A percentile compares a stretch with the other conserved stretches of the same genome.
Conservation (phyloP, 2,329 filamentous ascomycete genomes). For the Aspergillus latus region DNA sequence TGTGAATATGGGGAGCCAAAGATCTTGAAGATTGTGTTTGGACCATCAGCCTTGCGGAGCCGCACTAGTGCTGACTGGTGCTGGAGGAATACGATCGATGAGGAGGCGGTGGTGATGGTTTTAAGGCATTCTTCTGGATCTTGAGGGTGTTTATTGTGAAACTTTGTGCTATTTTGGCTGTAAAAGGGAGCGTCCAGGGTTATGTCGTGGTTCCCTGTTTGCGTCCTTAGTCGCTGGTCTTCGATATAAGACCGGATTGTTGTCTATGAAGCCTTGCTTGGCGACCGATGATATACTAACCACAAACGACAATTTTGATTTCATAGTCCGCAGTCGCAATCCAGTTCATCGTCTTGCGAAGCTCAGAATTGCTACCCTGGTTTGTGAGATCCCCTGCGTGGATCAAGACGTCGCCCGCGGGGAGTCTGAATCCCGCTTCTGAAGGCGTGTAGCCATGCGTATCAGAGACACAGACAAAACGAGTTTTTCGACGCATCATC, state of each 20-base stretch:
- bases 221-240: background rate
- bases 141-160: constrained; percentile 49
- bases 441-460: constrained; percentile 55
- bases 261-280: too few relatives aligned
- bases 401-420: constrained; percentile 58
- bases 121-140: constrained; percentile 46
- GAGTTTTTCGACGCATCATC: constrained; percentile 43
- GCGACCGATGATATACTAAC: constrained; percentile 33
- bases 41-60: constrained; percentile 46
- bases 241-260: too few relatives aligned
- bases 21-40: constrained; percentile 52
- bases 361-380: constrained; percentile 52
- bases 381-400: constrained; percentile 62
- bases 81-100: constrained; percentile 53
- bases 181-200: constrained; percentile 54
- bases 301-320: constrained; percentile 56
- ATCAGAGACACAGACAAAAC: constrained; percentile 61
- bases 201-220: constrained; percentile 59
- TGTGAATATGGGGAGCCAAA: constrained; percentile 60
- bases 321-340: constrained; percentile 54
- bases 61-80: constrained; percentile 49
- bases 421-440: constrained; percentile 51
- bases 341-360: constrained; percentile 55
- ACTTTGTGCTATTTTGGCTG: constrained; percentile 39
- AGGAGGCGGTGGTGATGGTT: constrained; percentile 41